These are phyloP conservation scores for Taphrina populina DNA, from an alignment of 1,139 yeast genomes.

Conservation along the genomic window DNA sequence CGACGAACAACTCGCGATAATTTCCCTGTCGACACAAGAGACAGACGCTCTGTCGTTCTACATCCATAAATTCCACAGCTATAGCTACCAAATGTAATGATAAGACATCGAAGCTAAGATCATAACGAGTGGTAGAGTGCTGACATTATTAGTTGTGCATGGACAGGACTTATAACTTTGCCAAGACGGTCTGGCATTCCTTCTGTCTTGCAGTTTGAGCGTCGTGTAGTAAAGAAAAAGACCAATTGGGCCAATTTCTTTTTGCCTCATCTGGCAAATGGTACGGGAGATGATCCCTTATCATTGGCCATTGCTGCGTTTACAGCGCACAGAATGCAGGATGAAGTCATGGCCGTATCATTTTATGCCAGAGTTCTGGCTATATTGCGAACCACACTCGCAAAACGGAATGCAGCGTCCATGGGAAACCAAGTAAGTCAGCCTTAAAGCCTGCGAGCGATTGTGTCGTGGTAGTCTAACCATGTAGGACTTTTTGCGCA, in stretches of 20 bases:
- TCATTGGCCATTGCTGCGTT: conserved; percentile 25
- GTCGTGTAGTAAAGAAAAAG: background rate
- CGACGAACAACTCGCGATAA: background rate
- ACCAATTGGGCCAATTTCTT: conserved; percentile 30
- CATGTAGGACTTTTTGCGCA: conserved; percentile 14
- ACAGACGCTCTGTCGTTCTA: conserved; percentile 5
- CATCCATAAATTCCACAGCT: conserved; percentile 13
- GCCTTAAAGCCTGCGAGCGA: background rate
- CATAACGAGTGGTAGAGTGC: background rate
- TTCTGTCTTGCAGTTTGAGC: conserved; percentile 4
- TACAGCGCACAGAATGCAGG: conserved; percentile 19
- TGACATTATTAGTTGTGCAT: conserved; percentile 8
- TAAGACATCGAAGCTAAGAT: no score
- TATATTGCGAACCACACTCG: conserved; percentile 15
- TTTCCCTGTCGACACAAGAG: conserved; percentile 15
- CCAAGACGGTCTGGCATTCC: conserved; percentile 24
- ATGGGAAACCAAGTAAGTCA: conserved; percentile 23
- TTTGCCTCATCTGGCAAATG: conserved; percentile 26
- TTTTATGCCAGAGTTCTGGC: conserved; percentile 15
- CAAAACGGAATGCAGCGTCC: background rate
- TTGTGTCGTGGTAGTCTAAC: background rate
- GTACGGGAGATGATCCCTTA: conserved; percentile 11
- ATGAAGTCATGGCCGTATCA: background rate
- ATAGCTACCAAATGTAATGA: conserved; percentile 11
- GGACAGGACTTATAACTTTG: conserved; percentile 22